phyloP scores from a whole-genome alignment of 768 basidiomycete genomes.

The Mycena indigotica region DNA sequence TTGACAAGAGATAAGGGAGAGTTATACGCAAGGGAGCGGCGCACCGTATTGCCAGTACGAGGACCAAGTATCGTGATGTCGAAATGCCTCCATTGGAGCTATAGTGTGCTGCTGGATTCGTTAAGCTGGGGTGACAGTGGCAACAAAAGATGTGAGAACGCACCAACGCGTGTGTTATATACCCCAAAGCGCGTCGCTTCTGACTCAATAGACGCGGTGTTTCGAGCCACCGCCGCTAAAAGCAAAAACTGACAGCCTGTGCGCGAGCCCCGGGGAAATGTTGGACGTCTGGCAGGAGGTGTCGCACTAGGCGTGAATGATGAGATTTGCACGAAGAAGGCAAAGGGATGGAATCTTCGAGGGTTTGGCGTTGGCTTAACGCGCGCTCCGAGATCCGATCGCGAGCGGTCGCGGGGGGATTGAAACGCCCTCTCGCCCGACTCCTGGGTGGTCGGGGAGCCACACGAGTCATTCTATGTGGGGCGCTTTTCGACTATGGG shows the following conservation, averaged over 20 bases:
- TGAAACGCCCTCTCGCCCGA: too few species aligned
- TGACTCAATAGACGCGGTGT: not conserved
- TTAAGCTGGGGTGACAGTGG: too few species aligned
- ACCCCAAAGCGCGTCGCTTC: not conserved
- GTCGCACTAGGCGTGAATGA: too few species aligned
- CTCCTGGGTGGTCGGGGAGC: not conserved
- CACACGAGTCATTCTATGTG: not conserved
- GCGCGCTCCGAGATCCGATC: not conserved
- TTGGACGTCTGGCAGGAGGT: too few species aligned
- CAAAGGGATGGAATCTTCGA: too few species aligned
- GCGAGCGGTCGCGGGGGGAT: not conserved
- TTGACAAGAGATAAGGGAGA: not conserved
- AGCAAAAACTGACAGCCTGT: too few species aligned
- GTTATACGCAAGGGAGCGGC: not conserved
- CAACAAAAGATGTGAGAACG: not conserved
- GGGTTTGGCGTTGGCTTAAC: too few species aligned
- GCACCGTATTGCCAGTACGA: not conserved
- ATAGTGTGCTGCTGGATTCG: not conserved
- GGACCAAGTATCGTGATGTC: not conserved
- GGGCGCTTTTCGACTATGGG: not conserved
- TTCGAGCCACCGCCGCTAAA: too few species aligned
- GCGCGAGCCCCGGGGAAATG: too few species aligned
- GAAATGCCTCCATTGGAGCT: not conserved
- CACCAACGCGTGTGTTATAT: not conserved
- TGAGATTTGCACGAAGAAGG: too few species aligned